Evolutionary conservation across 2,329 filamentous ascomycete species (phyloP).

Genomic region (Ophiosphaerella korrae): DNA sequence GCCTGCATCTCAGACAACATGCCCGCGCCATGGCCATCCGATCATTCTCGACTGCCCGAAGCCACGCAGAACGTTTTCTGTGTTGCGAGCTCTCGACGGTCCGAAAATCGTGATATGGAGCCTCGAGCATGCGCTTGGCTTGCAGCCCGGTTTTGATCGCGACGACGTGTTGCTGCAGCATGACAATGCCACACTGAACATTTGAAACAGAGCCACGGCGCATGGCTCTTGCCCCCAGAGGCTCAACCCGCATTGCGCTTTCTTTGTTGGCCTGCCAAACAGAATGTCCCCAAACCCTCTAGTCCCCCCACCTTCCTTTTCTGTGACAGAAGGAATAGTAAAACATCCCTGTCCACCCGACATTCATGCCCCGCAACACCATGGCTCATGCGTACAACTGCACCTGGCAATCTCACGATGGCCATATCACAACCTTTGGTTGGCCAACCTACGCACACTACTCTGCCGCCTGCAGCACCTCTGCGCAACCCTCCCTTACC

Average conservation of each 20-base stretch:
- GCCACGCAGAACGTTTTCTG: conserved; percentile 17
- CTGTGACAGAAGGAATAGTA: conserved; percentile 19
- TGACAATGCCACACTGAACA: conserved; percentile 2
- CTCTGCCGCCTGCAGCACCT: not conserved
- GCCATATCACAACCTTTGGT: conserved; percentile 2
- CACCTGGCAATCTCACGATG: conserved; percentile 21
- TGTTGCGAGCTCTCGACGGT: conserved; percentile 21
- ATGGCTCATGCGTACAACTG: conserved; percentile 15
- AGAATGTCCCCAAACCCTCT: not conserved
- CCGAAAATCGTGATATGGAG: conserved; percentile 16
- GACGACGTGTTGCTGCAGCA: conserved; percentile 17
- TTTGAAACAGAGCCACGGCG: conserved; percentile 3
- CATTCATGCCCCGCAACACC: conserved; percentile 39
- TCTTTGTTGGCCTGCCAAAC: not conserved
- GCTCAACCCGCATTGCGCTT: not conserved
- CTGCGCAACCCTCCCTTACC: too few species aligned
- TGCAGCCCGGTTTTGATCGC: conserved; percentile 16
- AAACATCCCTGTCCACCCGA: conserved; percentile 26
- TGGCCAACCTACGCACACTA: not conserved
- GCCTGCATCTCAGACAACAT: conserved; percentile 27
- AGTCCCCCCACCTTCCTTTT: conserved; percentile 37
- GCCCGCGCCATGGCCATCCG: conserved; percentile 22
- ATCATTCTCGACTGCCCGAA: conserved; percentile 27
- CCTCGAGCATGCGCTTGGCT: conserved; percentile 1
- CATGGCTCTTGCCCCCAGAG: not conserved